phyloP scores from a whole-genome alignment of 371 early-diverging fungal genomes.

The Mortierella sp. region DNA sequence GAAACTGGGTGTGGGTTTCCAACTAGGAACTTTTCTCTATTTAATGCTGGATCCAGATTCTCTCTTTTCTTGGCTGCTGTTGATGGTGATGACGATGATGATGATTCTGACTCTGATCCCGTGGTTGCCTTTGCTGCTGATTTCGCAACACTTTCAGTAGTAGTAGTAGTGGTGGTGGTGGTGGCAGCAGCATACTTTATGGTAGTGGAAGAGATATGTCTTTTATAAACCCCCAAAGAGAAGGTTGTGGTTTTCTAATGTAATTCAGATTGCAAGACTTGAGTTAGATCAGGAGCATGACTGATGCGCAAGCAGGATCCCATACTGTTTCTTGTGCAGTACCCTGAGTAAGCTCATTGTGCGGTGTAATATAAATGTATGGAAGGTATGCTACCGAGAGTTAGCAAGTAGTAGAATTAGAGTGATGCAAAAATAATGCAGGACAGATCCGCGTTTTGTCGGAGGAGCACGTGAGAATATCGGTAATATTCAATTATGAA shows the following conservation, averaged over 20 bases:
- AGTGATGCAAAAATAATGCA: not conserved
- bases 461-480: too few species aligned
- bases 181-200: constrained; percentile 2
- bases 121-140: not conserved
- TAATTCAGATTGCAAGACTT: not conserved
- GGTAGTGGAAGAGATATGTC: constrained; percentile 10
- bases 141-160: not conserved
- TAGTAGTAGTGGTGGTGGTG: too few species aligned
- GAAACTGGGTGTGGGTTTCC: constrained; percentile 80
- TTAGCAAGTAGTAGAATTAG: not conserved
- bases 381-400: not conserved
- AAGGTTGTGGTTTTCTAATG: constrained; percentile 13
- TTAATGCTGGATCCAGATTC: constrained; percentile 28
- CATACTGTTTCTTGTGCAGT: not conserved
- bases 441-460: not conserved
- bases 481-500: too few species aligned
- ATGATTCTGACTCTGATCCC: not conserved
- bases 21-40: constrained; percentile 61
- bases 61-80: constrained; percentile 24
- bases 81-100: not conserved
- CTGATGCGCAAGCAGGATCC: not conserved
- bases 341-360: constrained; percentile 25
- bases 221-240: constrained; percentile 2
- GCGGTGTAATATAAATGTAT: not conserved
- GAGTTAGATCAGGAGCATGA: not conserved